phyloP scores from a whole-genome alignment of 345 rosid species.

The Angophora floribunda region DNA sequence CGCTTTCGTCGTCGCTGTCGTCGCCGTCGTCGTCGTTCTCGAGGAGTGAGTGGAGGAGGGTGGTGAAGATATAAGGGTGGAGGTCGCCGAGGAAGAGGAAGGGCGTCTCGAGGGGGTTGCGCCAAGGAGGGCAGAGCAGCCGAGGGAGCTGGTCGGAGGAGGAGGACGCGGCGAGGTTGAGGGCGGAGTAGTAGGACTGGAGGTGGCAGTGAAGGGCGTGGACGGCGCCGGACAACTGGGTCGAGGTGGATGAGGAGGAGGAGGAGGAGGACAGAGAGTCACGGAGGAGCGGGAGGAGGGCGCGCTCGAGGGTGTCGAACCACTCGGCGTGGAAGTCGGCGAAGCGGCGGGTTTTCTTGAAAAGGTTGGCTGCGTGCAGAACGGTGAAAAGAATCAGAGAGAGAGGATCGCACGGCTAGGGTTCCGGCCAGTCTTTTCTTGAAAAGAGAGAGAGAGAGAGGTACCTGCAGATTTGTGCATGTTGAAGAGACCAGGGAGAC shows the following conservation, averaged over 20 bases:
- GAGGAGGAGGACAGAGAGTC: constrained; percentile 43
- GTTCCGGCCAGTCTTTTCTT: neutral
- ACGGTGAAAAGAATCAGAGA: neutral
- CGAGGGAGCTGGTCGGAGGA: constrained; percentile 33
- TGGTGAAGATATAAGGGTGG: constrained; percentile 78
- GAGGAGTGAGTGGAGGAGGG: constrained; percentile 60
- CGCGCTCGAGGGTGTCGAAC: constrained; percentile 42
- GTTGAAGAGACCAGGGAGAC: neutral
- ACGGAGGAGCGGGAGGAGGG: constrained; percentile 65
- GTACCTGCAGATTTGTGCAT: constrained; percentile 3
- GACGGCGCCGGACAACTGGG: constrained; percentile 40
- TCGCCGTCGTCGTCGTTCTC: constrained; percentile 14
- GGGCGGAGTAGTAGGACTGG: constrained; percentile 62
- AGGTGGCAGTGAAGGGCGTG: constrained; percentile 65
- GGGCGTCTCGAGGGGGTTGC: constrained; percentile 56
- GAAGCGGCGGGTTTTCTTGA: constrained; percentile 52
- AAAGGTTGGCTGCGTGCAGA: neutral
- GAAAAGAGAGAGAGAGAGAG: neutral
- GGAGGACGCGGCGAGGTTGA: constrained; percentile 49
- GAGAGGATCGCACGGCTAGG: neutral
- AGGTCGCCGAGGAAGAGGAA: constrained; percentile 86
- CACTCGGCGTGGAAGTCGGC: constrained; percentile 52
- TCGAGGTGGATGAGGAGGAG: constrained; percentile 34
- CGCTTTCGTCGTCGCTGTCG: neutral
- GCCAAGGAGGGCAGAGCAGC: constrained; percentile 74